phyloP scores from a whole-genome alignment of 169 alveolate species.

The Plasmodium vinckei region DNA sequence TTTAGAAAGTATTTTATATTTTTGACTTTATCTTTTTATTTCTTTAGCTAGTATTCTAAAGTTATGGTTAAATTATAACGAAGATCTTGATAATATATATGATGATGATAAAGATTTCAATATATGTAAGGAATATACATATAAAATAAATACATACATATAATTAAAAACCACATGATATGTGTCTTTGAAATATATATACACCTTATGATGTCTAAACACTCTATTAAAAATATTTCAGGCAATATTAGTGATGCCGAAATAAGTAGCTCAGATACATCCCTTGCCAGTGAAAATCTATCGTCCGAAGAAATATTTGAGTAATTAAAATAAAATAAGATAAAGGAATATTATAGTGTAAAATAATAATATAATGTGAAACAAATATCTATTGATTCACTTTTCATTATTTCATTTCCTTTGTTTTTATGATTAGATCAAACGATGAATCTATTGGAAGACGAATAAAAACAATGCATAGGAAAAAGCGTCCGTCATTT shows the following conservation, averaged over 20 bases:
- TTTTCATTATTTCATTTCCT: background rate
- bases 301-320: constrained; percentile 30
- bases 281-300: constrained; percentile 60
- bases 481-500: constrained; percentile 70
- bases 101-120: constrained; percentile 54
- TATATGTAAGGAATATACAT: constrained; percentile 26
- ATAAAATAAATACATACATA: background rate
- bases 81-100: constrained; percentile 54
- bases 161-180: background rate
- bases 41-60: constrained; percentile 42
- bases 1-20: constrained; percentile 10
- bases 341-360: background rate
- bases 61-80: constrained; percentile 64
- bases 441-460: constrained; percentile 61
- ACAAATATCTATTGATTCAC: background rate
- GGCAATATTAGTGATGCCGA: constrained; percentile 17
- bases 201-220: background rate
- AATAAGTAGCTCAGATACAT: constrained; percentile 49
- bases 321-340: constrained; percentile 31
- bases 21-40: constrained; percentile 3
- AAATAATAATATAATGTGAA: background rate
- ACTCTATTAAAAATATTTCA: constrained; percentile 25
- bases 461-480: constrained; percentile 66
- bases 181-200: background rate
- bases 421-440: constrained; percentile 23